These are phyloP conservation scores for Ogataea polymorpha DNA, from an alignment of 805 yeast genomes.

Conservation along the genomic window DNA sequence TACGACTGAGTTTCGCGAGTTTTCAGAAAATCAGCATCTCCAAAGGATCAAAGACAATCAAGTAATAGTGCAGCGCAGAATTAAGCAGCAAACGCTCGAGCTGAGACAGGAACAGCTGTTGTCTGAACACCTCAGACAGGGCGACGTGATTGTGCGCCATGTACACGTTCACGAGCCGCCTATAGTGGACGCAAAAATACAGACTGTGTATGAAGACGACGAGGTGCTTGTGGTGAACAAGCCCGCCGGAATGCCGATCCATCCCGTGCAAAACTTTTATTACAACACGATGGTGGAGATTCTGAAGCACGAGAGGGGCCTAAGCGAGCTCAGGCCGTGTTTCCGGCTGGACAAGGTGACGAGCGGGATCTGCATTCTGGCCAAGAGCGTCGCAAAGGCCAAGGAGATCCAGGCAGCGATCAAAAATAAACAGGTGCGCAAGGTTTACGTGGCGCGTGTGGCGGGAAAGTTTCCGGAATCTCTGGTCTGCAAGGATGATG, in stretches of 20 bases:
- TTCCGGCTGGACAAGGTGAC: conserved; percentile 55
- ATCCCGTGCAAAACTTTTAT: conserved; percentile 46
- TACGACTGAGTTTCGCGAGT: conserved; percentile 37
- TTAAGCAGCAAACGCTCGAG: conserved; percentile 24
- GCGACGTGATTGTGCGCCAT: conserved; percentile 27
- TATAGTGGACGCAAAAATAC: conserved; percentile 13
- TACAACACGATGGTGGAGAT: conserved; percentile 48
- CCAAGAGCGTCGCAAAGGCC: conserved; percentile 36
- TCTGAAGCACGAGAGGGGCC: conserved; percentile 32
- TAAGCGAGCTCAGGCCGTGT: conserved; percentile 34
- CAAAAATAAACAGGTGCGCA: conserved; percentile 31
- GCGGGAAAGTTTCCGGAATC: conserved; percentile 39
- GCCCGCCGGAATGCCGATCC: conserved; percentile 54
- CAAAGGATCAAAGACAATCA: conserved; percentile 18
- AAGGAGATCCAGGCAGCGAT: conserved; percentile 34
- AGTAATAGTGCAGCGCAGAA: conserved; percentile 19
- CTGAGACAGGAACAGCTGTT: conserved; percentile 31
- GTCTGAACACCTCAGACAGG: conserved; percentile 16
- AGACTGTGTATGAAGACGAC: conserved; percentile 23
- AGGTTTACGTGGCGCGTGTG: conserved; percentile 47
- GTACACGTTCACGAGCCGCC: conserved; percentile 34
- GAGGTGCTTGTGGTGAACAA: conserved; percentile 43
- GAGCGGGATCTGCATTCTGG: conserved; percentile 49
- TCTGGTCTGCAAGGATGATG: conserved; percentile 37
- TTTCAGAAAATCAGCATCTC: conserved; percentile 23